Conservation (phyloP, 495 filamentous ascomycete species). For the Saxispiralis lemnorum region DNA sequence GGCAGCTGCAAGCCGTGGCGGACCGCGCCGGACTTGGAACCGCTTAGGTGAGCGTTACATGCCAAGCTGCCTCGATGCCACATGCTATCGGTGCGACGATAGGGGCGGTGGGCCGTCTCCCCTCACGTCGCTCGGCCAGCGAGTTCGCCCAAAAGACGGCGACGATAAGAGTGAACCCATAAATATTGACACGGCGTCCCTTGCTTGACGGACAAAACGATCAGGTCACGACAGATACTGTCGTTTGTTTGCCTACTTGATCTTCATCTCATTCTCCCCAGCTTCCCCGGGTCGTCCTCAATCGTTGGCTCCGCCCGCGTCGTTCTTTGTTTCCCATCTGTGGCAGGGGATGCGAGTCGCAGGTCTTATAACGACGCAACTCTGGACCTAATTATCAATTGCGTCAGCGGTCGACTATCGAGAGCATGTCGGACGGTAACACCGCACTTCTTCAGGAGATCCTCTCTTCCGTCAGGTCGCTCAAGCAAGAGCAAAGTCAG, state of each 20-base stretch:
- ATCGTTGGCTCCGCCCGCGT: no score
- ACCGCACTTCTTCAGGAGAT: constrained; percentile 23
- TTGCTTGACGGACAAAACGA: no score
- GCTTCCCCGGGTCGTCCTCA: no score
- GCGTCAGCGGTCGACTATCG: neutral
- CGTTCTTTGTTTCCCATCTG: no score
- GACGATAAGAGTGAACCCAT: neutral
- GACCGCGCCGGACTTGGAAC: no score
- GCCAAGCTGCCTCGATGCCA: neutral
- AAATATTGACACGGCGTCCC: no score
- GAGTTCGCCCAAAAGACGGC: neutral
- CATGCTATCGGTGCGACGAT: neutral
- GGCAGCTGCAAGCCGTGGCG: neutral
- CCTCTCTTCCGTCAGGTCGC: constrained; percentile 31
- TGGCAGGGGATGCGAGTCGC: no score
- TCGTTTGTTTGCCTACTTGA: no score
- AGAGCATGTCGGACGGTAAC: neutral
- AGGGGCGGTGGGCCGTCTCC: neutral
- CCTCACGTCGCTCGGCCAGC: neutral
- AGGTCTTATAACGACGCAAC: neutral
- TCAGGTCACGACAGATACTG: no score
- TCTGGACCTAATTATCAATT: neutral
- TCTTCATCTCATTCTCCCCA: no score
- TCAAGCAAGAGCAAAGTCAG: constrained; percentile 39
- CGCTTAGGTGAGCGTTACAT: no score